These are phyloP conservation scores for Blastocystis sp. DNA, from an alignment of 352 stramenopile genomes.

Conservation along the genomic window DNA sequence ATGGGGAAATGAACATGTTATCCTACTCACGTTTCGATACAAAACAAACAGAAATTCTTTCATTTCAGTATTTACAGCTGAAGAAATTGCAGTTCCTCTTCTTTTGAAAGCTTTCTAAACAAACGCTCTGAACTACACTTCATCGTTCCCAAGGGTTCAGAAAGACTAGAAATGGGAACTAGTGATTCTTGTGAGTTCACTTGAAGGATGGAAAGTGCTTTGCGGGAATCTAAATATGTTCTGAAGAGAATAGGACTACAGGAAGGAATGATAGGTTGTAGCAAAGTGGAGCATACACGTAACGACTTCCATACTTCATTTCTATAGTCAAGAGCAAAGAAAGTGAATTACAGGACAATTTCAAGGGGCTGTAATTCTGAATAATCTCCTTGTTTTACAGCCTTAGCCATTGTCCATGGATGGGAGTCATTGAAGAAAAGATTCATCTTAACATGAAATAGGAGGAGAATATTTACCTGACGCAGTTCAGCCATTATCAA, in stretches of 20 bases:
- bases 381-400: neutral
- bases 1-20: neutral
- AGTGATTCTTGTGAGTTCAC: neutral
- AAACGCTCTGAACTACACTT: slow-evolving; percentile 32
- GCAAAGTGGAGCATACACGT: slow-evolving; percentile 57
- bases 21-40: no score
- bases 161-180: neutral
- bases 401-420: slow-evolving; percentile 49
- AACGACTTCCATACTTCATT: slow-evolving; percentile 68
- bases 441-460: neutral
- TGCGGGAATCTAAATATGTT: neutral
- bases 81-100: neutral
- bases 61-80: slow-evolving; percentile 5
- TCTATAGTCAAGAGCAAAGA: neutral
- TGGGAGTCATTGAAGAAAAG: slow-evolving; percentile 52
- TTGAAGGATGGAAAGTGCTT: neutral
- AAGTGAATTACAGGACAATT: neutral
- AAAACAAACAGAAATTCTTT: neutral
- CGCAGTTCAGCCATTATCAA: slow-evolving; percentile 3
- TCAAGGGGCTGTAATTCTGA: neutral
- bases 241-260: neutral
- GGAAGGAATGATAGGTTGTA: slow-evolving; percentile 69
- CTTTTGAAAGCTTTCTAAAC: slow-evolving; percentile 34
- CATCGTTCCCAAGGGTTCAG: neutral
- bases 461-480: neutral